These are phyloP conservation scores for Brassica juncea DNA, from an alignment of 345 rosid genomes.

Conservation along the genomic window DNA sequence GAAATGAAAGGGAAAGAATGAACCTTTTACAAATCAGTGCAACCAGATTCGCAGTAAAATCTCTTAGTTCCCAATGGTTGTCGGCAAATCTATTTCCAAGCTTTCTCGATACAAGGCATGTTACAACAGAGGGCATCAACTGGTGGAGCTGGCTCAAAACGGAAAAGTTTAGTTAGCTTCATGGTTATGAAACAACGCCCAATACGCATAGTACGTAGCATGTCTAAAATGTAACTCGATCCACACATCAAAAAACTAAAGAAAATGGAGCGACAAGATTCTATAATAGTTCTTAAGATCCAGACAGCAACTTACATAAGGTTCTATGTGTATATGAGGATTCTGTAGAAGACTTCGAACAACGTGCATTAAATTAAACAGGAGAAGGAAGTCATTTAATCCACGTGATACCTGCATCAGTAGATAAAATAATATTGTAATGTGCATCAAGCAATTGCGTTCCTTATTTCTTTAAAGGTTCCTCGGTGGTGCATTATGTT, in stretches of 20 bases:
- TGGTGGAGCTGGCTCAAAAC: slow-evolving; percentile 81
- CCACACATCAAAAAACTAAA: neutral
- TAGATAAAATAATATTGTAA: slow-evolving; percentile 29
- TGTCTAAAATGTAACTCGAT: slow-evolving; percentile 8
- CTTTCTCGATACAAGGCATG: slow-evolving; percentile 93
- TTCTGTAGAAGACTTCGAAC: slow-evolving; percentile 85
- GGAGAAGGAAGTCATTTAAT: slow-evolving; percentile 71
- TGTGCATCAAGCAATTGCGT: slow-evolving; percentile 16
- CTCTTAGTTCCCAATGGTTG: slow-evolving; percentile 98
- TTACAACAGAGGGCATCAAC: slow-evolving; percentile 98
- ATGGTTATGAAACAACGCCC: neutral
- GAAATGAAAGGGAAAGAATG: slow-evolving; percentile 30
- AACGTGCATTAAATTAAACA: slow-evolving; percentile 90
- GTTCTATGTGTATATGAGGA: slow-evolving; percentile 86
- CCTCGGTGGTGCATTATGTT: slow-evolving; percentile 30
- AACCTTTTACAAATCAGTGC: slow-evolving; percentile 93
- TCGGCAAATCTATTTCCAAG: slow-evolving; percentile 87
- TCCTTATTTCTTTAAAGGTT: neutral
- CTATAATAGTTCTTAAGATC: slow-evolving; percentile 7
- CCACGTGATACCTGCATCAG: slow-evolving; percentile 84
- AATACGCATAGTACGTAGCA: neutral
- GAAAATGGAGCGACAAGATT: slow-evolving; percentile 25
- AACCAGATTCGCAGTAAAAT: slow-evolving; percentile 79
- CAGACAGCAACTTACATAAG: slow-evolving; percentile 71
- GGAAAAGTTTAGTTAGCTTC: slow-evolving; percentile 34